Percentiles rank a stretch among this genome's conserved stretches.
phyloP scores from a whole-genome alignment of 495 filamentous ascomycete genomes.

The Viridothelium virens region DNA sequence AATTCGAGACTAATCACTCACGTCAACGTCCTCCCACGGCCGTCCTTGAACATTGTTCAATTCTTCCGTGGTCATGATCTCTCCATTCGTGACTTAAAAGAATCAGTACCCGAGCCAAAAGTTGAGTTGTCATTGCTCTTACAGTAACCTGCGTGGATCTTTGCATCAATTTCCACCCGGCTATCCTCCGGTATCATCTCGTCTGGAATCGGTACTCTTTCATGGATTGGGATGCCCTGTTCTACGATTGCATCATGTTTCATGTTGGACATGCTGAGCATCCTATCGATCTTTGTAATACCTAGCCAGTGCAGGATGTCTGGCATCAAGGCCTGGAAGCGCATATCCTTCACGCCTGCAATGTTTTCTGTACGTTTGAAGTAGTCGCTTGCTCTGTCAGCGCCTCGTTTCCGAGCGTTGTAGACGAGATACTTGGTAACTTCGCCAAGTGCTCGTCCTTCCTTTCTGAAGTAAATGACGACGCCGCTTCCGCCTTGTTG shows the following conservation, averaged over 20 bases:
- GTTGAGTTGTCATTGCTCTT: constrained; percentile 19
- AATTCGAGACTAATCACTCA: constrained; percentile 9
- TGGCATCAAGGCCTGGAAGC: constrained; percentile 99
- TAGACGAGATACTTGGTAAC: constrained; percentile 97
- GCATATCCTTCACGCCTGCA: constrained; percentile 95
- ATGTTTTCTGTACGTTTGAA: constrained; percentile 96
- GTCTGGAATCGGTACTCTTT: constrained; percentile 89
- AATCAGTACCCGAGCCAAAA: constrained; percentile 11
- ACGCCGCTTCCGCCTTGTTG: constrained; percentile 92
- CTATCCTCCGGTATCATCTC: constrained; percentile 92
- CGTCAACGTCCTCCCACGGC: constrained; percentile 77
- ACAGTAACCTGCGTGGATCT: constrained; percentile 91
- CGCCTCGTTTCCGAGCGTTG: constrained; percentile 73
- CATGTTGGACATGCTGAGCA: constrained; percentile 99
- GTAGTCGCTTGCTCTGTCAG: constrained; percentile 86
- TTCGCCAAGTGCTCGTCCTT: constrained; percentile 91
- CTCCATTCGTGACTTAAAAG: constrained; percentile 64
- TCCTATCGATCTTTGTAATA: constrained; percentile 96
- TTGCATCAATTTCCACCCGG: constrained; percentile 95
- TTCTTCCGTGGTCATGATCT: constrained; percentile 80
- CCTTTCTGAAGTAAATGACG: constrained; percentile 98
- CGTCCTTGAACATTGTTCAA: constrained; percentile 77
- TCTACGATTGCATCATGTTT: constrained; percentile 97
- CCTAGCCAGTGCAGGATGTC: constrained; percentile 93
- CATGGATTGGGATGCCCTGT: constrained; percentile 88